Conservation (phyloP, 441 rosid species). For the Jatropha multifida region DNA sequence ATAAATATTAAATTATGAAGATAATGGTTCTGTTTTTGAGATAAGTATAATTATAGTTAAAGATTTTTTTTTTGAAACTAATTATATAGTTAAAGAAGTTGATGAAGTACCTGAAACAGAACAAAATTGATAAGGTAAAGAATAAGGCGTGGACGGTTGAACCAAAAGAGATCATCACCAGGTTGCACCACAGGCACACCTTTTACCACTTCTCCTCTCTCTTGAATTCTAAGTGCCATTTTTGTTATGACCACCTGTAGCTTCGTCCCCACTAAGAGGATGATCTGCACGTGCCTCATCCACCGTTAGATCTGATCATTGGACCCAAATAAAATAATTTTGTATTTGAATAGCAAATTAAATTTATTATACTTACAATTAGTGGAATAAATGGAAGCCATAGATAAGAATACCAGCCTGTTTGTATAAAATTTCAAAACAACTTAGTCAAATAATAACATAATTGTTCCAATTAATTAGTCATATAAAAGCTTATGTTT, state of each 20-base stretch:
- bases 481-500: too few species aligned
- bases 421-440: conserved; percentile 5
- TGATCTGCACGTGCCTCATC: conserved; percentile 40
- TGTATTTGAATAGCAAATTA: neutral
- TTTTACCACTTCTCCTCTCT: conserved; percentile 73
- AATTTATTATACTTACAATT: conserved; percentile 50
- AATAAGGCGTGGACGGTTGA: conserved; percentile 68
- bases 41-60: too few species aligned
- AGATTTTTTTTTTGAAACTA: neutral
- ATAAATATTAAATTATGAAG: too few species aligned
- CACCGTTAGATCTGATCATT: neutral
- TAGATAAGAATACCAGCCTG: conserved; percentile 68
- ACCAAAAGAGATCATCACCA: conserved; percentile 84
- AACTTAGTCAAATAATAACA: conserved; percentile 8
- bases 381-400: conserved; percentile 91
- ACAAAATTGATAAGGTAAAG: conserved; percentile 77
- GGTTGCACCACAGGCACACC: conserved; percentile 86
- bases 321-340: neutral
- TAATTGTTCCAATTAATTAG: too few species aligned
- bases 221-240: conserved; percentile 67
- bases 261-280: conserved; percentile 69
- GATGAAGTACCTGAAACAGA: conserved; percentile 64
- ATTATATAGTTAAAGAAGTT: neutral
- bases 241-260: conserved; percentile 75
- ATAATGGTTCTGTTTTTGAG: too few species aligned